A percentile compares a stretch with the other conserved stretches of the same genome.
Evolutionary conservation across 1,139 yeast genomes (phyloP).

Genomic region (Taphrina confusa): DNA sequence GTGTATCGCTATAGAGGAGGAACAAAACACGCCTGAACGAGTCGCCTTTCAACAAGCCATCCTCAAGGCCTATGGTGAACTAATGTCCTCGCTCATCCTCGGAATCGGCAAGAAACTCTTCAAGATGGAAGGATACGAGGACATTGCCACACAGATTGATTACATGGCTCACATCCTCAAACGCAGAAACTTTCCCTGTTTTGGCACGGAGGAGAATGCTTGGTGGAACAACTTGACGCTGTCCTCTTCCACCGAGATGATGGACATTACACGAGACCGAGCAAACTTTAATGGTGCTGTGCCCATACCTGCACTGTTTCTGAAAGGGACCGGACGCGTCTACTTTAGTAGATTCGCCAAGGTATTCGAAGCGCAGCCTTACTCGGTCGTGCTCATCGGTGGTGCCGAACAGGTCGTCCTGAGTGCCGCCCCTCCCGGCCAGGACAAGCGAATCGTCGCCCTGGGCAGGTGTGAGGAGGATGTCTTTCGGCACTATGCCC

Average conservation of each 20-base stretch:
- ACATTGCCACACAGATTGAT: conserved; percentile 19
- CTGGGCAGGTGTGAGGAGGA: conserved; percentile 24
- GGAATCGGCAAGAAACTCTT: conserved; percentile 14
- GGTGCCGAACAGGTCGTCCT: conserved; percentile 20
- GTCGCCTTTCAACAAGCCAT: conserved; percentile 15
- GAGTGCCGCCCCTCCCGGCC: background rate
- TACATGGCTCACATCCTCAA: conserved; percentile 24
- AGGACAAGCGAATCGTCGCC: background rate
- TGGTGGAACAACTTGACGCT: conserved; percentile 22
- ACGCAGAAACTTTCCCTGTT: conserved; percentile 14
- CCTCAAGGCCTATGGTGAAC: conserved; percentile 8
- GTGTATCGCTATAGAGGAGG: conserved; percentile 20
- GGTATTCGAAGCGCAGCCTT: background rate
- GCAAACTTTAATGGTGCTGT: conserved; percentile 19
- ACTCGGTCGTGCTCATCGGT: conserved; percentile 14
- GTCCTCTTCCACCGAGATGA: conserved; percentile 2
- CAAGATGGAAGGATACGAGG: conserved; percentile 8
- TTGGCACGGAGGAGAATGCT: conserved; percentile 11
- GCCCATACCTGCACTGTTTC: conserved; percentile 11
- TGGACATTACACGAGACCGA: conserved; percentile 15
- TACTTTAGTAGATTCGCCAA: conserved; percentile 12
- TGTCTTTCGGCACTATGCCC: conserved; percentile 20
- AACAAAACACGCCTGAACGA: conserved; percentile 1
- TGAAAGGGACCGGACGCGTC: conserved; percentile 8
- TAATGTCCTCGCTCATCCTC: conserved; percentile 7